Evolutionary conservation across 768 basidiomycete species (phyloP).

Genomic region (Stropharia rugosoannulata): DNA sequence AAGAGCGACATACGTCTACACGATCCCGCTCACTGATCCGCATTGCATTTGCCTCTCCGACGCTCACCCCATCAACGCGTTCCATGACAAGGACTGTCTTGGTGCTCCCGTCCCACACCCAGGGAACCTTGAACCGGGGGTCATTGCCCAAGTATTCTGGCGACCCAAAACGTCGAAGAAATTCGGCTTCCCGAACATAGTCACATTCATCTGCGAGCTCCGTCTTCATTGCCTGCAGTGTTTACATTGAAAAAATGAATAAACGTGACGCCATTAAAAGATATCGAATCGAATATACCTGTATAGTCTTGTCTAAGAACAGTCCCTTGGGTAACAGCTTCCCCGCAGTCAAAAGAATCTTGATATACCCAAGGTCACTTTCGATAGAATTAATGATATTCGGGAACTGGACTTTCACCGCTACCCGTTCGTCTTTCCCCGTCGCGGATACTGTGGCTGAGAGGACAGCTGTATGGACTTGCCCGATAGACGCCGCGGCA

Average conservation of each 20-base stretch:
- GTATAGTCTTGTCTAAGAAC: slow-evolving; percentile 85
- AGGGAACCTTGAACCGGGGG: slow-evolving; percentile 77
- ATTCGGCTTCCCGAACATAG: slow-evolving; percentile 81
- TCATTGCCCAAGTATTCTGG: slow-evolving; percentile 52
- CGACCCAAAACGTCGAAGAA: slow-evolving; percentile 59
- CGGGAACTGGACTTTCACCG: slow-evolving; percentile 94
- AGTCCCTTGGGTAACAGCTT: slow-evolving; percentile 83
- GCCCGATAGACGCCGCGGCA: slow-evolving; percentile 95
- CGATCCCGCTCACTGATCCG: slow-evolving; percentile 61
- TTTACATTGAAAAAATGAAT: neutral
- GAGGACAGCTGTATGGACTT: slow-evolving; percentile 83
- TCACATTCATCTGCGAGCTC: slow-evolving; percentile 94
- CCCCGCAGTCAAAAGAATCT: slow-evolving; percentile 77
- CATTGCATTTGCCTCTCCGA: slow-evolving; percentile 62
- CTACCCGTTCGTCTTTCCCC: slow-evolving; percentile 55
- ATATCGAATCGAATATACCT: slow-evolving; percentile 36
- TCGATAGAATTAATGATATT: slow-evolving; percentile 84
- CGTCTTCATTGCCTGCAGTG: slow-evolving; percentile 74
- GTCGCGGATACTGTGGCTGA: slow-evolving; percentile 51
- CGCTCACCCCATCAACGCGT: slow-evolving; percentile 72
- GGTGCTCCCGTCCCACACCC: slow-evolving; percentile 83
- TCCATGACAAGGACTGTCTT: slow-evolving; percentile 89
- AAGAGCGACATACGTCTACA: slow-evolving; percentile 56
- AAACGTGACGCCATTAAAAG: neutral
- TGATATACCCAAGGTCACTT: slow-evolving; percentile 86